These are phyloP conservation scores for Citrus reticulata DNA, from an alignment of 345 rosid genomes.

Conservation along the genomic window DNA sequence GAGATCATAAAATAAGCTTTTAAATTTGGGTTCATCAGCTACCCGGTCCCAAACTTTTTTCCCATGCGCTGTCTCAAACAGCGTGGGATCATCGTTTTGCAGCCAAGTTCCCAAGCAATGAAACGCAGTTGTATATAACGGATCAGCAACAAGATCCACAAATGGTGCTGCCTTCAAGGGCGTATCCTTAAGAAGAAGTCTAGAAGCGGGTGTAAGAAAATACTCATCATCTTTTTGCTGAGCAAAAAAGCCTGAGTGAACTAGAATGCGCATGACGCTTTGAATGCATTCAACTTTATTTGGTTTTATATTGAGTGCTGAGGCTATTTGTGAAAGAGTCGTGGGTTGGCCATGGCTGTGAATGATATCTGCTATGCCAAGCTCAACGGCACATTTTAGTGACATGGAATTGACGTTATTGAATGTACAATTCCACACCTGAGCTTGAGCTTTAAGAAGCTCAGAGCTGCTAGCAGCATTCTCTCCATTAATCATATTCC, in stretches of 20 bases:
- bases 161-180: not conserved
- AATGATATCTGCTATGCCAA: conserved; percentile 6
- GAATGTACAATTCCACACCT: not conserved
- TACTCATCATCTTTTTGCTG: not conserved
- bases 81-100: too few species aligned
- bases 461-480: not conserved
- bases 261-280: conserved; percentile 10
- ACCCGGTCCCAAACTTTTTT: too few species aligned
- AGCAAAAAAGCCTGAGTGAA: conserved; percentile 7
- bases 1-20: conserved; percentile 9
- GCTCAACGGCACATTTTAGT: conserved; percentile 3
- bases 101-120: too few species aligned
- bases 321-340: not conserved
- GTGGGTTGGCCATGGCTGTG: conserved; percentile 10
- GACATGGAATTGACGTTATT: not conserved
- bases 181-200: not conserved
- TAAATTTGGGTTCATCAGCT: too few species aligned
- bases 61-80: too few species aligned
- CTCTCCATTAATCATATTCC: not conserved
- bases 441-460: conserved; percentile 3
- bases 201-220: not conserved
- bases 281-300: not conserved
- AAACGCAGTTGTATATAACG: too few species aligned
- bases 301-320: not conserved
- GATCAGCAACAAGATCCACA: not conserved